phyloP scores from a whole-genome alignment of 2,329 filamentous ascomycete species.

The Fusarium albosuccineum region DNA sequence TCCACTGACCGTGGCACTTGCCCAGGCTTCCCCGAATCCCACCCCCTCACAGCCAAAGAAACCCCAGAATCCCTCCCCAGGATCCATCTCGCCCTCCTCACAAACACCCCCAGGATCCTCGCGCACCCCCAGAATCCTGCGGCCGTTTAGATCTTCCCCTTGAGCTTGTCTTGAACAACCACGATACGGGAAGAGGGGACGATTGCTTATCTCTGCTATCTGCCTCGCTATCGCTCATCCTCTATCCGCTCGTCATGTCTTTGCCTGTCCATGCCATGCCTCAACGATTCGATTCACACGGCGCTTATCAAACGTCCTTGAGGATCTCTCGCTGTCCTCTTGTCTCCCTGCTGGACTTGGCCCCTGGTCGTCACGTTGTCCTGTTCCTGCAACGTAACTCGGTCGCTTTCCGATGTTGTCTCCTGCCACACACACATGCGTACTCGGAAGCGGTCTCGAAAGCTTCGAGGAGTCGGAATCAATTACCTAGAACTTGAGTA shows the following conservation, averaged over 20 bases:
- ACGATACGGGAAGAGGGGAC: not conserved
- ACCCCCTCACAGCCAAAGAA: slow-evolving; percentile 23
- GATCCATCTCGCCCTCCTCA: slow-evolving; percentile 25
- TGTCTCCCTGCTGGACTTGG: slow-evolving; percentile 11
- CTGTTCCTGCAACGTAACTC: slow-evolving; percentile 33
- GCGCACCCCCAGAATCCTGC: slow-evolving; percentile 28
- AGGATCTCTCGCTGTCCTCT: slow-evolving; percentile 14
- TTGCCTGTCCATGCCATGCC: slow-evolving; percentile 10
- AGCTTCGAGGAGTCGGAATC: slow-evolving; percentile 11
- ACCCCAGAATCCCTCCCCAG: slow-evolving; percentile 31
- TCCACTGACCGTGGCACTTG: slow-evolving; percentile 15
- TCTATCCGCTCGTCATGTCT: slow-evolving; percentile 23
- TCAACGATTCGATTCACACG: slow-evolving; percentile 24
- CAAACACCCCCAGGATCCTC: slow-evolving; percentile 21
- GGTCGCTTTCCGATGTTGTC: slow-evolving; percentile 38
- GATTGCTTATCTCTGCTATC: slow-evolving; percentile 36
- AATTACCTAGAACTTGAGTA: slow-evolving; percentile 20
- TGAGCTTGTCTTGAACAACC: slow-evolving; percentile 13
- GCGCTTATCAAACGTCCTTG: slow-evolving; percentile 29
- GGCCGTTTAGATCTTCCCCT: slow-evolving; percentile 5
- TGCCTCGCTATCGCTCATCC: slow-evolving; percentile 21
- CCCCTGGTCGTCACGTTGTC: slow-evolving; percentile 3
- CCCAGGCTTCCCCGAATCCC: slow-evolving; percentile 13
- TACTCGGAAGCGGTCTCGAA: slow-evolving; percentile 5
- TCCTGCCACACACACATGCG: slow-evolving; percentile 28